These are phyloP conservation scores for Leccinum boreale DNA, from an alignment of 768 basidiomycete species.

Conservation along the genomic window DNA sequence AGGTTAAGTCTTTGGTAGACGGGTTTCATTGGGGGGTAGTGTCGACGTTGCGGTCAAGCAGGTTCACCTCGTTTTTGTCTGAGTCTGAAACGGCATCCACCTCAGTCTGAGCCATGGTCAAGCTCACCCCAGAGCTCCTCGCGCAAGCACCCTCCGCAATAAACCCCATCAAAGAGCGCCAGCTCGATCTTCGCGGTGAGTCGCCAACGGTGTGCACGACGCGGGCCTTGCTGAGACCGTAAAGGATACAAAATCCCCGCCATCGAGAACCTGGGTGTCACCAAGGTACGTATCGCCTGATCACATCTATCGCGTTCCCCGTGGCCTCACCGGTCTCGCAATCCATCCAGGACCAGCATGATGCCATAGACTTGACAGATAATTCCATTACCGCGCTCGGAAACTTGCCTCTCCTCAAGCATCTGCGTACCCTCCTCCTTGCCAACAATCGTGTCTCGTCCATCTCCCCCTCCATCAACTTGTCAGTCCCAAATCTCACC, in stretches of 20 bases:
- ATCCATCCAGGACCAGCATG: slow-evolving; percentile 75
- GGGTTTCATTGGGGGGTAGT: slow-evolving; percentile 50
- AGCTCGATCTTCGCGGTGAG: slow-evolving; percentile 87
- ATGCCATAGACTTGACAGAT: slow-evolving; percentile 92
- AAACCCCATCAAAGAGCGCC: slow-evolving; percentile 84
- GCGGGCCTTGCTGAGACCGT: slow-evolving; percentile 16
- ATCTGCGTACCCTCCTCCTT: slow-evolving; percentile 78
- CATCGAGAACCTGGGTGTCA: slow-evolving; percentile 95
- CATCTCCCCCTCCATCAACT: slow-evolving; percentile 77
- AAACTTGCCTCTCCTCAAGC: slow-evolving; percentile 84
- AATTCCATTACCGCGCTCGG: slow-evolving; percentile 80
- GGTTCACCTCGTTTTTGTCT: slow-evolving; percentile 26
- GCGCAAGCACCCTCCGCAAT: slow-evolving; percentile 75
- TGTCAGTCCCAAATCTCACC: slow-evolving; percentile 80
- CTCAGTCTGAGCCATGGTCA: slow-evolving; percentile 50
- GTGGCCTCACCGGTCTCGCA: slow-evolving; percentile 16
- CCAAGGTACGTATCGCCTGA: slow-evolving; percentile 54
- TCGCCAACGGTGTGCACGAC: slow-evolving; percentile 11
- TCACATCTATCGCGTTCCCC: slow-evolving; percentile 10
- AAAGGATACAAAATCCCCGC: slow-evolving; percentile 91
- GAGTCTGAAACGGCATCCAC: slow-evolving; percentile 34
- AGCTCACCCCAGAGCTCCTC: slow-evolving; percentile 92
- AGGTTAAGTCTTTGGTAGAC: slow-evolving; percentile 72
- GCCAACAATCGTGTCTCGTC: slow-evolving; percentile 87
- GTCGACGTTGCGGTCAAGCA: slow-evolving; percentile 5